Percentiles rank a stretch among this genome's conserved stretches.
Evolutionary conservation across 352 stramenopile species (phyloP).

Genomic region (Globisporangium apiculatum): DNA sequence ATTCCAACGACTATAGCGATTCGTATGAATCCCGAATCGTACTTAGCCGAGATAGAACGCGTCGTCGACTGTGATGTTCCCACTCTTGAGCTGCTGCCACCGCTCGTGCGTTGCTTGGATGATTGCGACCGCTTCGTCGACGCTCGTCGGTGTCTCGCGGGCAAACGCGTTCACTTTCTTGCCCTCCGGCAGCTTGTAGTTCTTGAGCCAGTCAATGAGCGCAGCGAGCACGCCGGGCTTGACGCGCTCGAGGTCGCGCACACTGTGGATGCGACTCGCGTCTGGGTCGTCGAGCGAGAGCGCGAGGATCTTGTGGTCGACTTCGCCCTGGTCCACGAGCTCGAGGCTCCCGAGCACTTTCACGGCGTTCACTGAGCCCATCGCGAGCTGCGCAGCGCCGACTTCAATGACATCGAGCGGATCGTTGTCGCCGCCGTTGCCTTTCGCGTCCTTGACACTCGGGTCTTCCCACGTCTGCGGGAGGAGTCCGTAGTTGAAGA

Average conservation of each 20-base stretch:
- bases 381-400: slow-evolving; percentile 83
- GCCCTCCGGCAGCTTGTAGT: slow-evolving; percentile 98
- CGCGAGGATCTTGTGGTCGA: slow-evolving; percentile 98
- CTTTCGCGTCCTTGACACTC: slow-evolving; percentile 63
- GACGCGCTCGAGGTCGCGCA: slow-evolving; percentile 88
- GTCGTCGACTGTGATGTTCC: slow-evolving; percentile 55
- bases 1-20: too few relatives aligned
- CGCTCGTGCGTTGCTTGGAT: slow-evolving; percentile 57
- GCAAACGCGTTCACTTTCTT: slow-evolving; percentile 93
- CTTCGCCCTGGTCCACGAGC: slow-evolving; percentile 98
- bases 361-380: slow-evolving; percentile 95
- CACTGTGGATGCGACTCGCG: slow-evolving; percentile 71
- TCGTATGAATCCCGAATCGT: neutral
- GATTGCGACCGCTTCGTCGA: slow-evolving; percentile 53
- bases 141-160: slow-evolving; percentile 52
- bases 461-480: slow-evolving; percentile 99
- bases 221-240: slow-evolving; percentile 89
- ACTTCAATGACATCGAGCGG: slow-evolving; percentile 99
- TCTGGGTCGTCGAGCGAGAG: slow-evolving; percentile 89
- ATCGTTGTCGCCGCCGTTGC: slow-evolving; percentile 97
- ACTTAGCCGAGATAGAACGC: slow-evolving; percentile 49
- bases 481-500: slow-evolving; percentile 99
- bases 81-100: slow-evolving; percentile 63
- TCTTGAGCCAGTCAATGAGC: slow-evolving; percentile 95
- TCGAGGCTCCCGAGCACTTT: slow-evolving; percentile 96